Base-by-base conservation (phyloP, 352 stramenopile species). In the Pythium aquatile region DNA sequence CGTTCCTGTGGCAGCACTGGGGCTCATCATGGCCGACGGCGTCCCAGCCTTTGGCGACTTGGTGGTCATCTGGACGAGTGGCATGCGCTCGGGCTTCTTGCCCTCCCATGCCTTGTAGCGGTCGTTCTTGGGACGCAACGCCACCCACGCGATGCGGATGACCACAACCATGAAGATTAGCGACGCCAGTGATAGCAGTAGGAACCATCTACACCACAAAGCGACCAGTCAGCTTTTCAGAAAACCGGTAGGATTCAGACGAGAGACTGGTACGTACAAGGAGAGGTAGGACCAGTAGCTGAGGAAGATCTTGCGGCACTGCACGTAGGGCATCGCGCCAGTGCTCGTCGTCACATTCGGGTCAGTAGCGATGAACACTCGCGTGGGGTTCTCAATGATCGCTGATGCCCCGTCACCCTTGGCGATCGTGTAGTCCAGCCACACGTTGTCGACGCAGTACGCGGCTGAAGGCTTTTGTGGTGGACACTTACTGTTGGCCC, bases 251-350 rank as follows among this genome's bases (percentile, higher is more conserved):
- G n/a, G 29, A 24, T 24, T 24, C 20, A 24, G 20, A 24, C 20
- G 20, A 24, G 20, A 1, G 20, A 24, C 20, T 24, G 20, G 20
- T 24, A 65, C 60, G 20, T 61, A 73, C 66, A 57, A 14, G n/a
- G 66, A 73, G 40, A 73, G 53, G 48, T 69, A 73, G 35, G 61
- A 58, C 66, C 66, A 73, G 52, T 73, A 73, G 42, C 55, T 66
- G 17, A 73, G 46, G 29, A 73, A 73, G 1, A 51, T 62, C 57
- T 68, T 64, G 16, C 66, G 55, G 44, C 66, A 73, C 4, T 66
- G 49, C n/a, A 30, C 55, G 61, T 73, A 73, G n/a, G 66, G 66
- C 44, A 51, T 51, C 29, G 51, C 42, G 26, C 16, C 13, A 1
- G 40, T 16, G 16, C 26, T 32, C 37, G 37, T 4, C 6, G 47